Conservation (phyloP, 164 flowering plant genomes). For the Paratinospora sagittata region DNA sequence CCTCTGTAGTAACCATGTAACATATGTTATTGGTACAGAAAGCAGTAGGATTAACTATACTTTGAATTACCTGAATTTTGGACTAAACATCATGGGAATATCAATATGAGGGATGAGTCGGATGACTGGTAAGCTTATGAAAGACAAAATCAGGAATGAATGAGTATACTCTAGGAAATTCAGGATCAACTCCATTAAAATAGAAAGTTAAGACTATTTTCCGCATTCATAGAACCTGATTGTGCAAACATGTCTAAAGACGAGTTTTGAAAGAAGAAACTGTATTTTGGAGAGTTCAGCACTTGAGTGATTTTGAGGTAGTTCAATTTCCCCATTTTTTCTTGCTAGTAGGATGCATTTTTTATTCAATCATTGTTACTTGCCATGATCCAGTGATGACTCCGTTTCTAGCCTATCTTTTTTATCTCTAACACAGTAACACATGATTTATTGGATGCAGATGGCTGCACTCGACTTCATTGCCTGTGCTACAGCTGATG, state of each 20-base stretch:
- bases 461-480: conserved; percentile 94
- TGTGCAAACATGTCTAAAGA: background rate
- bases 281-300: background rate
- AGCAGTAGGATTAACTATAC: background rate
- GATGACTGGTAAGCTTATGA: background rate
- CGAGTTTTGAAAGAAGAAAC: background rate
- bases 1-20: too few species aligned
- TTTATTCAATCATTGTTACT: background rate
- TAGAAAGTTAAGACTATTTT: background rate
- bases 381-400: background rate
- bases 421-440: background rate
- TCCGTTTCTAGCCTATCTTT: background rate
- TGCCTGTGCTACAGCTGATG: conserved; percentile 92
- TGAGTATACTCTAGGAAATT: background rate
- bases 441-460: conserved; percentile 39
- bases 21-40: background rate
- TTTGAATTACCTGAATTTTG: background rate
- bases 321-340: background rate
- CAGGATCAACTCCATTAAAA: background rate
- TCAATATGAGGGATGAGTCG: background rate
- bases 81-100: background rate
- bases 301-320: background rate
- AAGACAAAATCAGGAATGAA: background rate
- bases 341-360: background rate
- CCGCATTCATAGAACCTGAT: background rate